Base-by-base conservation (phyloP, 768 basidiomycete genomes). In the Cyathus striatus region DNA sequence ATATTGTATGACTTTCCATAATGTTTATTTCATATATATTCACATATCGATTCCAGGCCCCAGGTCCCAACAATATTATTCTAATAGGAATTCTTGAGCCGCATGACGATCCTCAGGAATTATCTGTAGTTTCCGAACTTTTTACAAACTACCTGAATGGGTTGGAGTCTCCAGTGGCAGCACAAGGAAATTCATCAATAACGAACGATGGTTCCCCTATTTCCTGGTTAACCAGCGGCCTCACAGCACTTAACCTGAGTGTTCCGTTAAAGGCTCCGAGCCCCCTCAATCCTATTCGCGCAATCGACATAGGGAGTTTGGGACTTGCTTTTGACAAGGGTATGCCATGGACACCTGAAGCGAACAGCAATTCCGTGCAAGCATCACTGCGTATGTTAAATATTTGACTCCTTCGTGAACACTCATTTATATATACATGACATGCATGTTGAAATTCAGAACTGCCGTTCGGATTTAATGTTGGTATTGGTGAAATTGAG, bases 141-240 rank as follows among this genome's bases (percentile, higher is more conserved):
- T 88, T 88, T 59, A 84, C 82, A 13, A 75, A 77, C 37, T 87
- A 85, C 54, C 64, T 89, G 49, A 87, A 89, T 51, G 72, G 81
- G 18, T 74, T 77, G 18, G 58, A 51, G 14, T 78, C 82, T 3
- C 70, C 64, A 3, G 80, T 87, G 26, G 54, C 79, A 44, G 86
- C 83, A 1, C 66, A 62, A 10, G 86, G 85, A 13, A 56, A 63
- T 39, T 81, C 80, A 17, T 79, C 83, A 7, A 56, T 73, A 3
- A 82, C 82, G 47, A 38, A 61, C 3, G 79, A 84, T 55, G 76
- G 77, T 21, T 60, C 73, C 10, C 52, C 60, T 4, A 75, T 88
- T 43, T 75, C 77, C 6, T 89, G 86, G 86, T 73, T 89, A 13
- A 81, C 72, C 44, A 56, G 66, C 41, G 86, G 83, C 5, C 57